Conservation (phyloP, 2,329 filamentous ascomycete species). For the Aurifilum marmelostoma region DNA sequence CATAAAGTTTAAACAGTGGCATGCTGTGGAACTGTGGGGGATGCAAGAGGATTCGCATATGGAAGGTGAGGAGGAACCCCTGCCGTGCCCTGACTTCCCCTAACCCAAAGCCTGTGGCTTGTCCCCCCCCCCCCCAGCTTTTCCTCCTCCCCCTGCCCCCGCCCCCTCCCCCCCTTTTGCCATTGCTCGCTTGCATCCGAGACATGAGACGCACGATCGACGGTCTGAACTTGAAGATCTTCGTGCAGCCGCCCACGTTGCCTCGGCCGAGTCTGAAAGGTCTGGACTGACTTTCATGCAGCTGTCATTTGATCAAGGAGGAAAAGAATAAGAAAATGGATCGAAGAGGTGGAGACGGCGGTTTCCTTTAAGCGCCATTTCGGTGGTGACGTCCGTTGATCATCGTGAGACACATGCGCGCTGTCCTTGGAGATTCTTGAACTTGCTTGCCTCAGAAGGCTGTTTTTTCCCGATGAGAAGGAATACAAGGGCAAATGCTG, state of each 20-base stretch:
- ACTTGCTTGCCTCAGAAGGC: not conserved
- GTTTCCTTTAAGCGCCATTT: not conserved
- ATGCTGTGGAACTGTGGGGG: slow-evolving; percentile 4
- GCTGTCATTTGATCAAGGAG: not conserved
- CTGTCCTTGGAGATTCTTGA: not conserved
- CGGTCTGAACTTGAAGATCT: slow-evolving; percentile 24
- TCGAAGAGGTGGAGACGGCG: not conserved
- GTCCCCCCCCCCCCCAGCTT: not conserved
- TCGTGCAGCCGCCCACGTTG: not conserved
- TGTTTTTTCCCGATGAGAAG: too few relatives aligned
- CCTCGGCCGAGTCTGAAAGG: not conserved
- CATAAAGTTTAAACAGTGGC: not conserved
- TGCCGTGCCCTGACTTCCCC: not conserved
- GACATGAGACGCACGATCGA: slow-evolving; percentile 25
- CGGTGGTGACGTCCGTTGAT: not conserved
- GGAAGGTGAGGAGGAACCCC: too few relatives aligned
- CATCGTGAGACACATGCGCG: slow-evolving; percentile 3
- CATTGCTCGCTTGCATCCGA: slow-evolving; percentile 14
- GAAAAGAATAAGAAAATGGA: not conserved
- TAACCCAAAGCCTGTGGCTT: not conserved
- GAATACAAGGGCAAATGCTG: not conserved
- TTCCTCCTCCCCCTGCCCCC: not conserved
- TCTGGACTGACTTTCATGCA: slow-evolving; percentile 7
- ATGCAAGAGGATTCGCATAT: not conserved
- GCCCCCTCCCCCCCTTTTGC: not conserved